phyloP scores from a whole-genome alignment of 345 rosid species.

The Dipteronia sinensis region DNA sequence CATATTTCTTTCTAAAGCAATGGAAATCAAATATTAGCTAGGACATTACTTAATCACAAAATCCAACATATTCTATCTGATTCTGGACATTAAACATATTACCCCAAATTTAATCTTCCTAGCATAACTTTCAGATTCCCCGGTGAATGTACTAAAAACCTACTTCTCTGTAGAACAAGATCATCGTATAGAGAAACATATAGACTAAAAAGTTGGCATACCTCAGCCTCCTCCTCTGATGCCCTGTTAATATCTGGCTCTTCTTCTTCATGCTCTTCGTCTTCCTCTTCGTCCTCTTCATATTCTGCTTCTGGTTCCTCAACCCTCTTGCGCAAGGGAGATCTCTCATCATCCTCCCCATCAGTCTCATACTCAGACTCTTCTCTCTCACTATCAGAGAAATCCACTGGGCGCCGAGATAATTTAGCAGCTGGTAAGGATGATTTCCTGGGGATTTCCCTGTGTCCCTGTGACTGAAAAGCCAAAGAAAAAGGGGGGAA shows the following conservation, averaged over 20 bases:
- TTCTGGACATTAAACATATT: neutral
- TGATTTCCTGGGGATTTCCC: constrained; percentile 64
- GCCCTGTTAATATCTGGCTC: constrained; percentile 54
- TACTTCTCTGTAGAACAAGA: neutral
- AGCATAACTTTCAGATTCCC: neutral
- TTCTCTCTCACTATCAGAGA: constrained; percentile 89
- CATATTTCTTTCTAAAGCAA: neutral
- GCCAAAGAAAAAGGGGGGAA: constrained; percentile 7
- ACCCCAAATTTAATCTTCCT: neutral
- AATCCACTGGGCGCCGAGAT: constrained; percentile 68
- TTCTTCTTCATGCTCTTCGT: constrained; percentile 51
- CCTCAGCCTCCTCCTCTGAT: constrained; percentile 79
- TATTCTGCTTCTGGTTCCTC: constrained; percentile 81
- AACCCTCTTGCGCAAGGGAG: constrained; percentile 54
- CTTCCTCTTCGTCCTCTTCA: constrained; percentile 84
- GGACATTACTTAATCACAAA: neutral
- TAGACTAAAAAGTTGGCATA: constrained; percentile 25
- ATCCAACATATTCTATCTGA: neutral
- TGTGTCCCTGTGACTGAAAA: constrained; percentile 57
- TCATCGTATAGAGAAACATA: neutral
- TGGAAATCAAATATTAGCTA: neutral
- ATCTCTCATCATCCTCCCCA: constrained; percentile 75
- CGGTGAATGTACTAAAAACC: neutral
- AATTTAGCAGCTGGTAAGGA: constrained; percentile 55
- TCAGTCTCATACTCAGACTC: constrained; percentile 97